Evolutionary conservation across 768 basidiomycete species (phyloP).

Genomic region (Mycena belliarum): DNA sequence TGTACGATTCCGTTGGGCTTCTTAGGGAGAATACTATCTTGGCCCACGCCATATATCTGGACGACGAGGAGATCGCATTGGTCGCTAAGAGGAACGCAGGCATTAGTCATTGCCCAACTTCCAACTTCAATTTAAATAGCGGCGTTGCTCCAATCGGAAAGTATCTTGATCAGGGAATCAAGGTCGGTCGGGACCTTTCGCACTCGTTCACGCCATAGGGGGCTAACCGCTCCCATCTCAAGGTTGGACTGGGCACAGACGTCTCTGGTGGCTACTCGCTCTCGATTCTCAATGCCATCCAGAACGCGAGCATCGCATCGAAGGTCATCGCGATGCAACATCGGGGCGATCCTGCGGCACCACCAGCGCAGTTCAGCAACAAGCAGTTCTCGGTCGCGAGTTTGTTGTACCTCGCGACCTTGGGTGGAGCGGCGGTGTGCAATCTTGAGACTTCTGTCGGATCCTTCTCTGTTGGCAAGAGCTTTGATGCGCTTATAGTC

Average conservation of each 20-base stretch:
- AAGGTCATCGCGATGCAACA: constrained; percentile 67
- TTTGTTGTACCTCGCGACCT: constrained; percentile 86
- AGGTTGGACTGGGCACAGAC: constrained; percentile 96
- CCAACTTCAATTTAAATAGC: constrained; percentile 89
- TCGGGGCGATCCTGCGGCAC: constrained; percentile 4
- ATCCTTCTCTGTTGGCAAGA: constrained; percentile 77
- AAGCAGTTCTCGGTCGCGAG: constrained; percentile 73
- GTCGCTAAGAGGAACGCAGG: constrained; percentile 69
- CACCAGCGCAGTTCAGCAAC: constrained; percentile 41
- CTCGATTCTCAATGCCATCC: constrained; percentile 76
- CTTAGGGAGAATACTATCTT: constrained; percentile 81
- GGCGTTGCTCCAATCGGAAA: constrained; percentile 80
- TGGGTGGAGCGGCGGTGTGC: constrained; percentile 88
- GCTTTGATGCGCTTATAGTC: constrained; percentile 87
- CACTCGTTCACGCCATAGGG: not conserved
- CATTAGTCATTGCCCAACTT: constrained; percentile 91
- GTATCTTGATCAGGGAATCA: constrained; percentile 82
- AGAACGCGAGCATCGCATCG: constrained; percentile 76
- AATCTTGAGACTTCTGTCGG: constrained; percentile 68
- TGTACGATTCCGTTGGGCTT: constrained; percentile 81
- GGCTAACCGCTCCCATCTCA: not conserved
- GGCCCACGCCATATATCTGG: constrained; percentile 84
- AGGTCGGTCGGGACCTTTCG: constrained; percentile 49
- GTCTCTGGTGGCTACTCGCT: constrained; percentile 85
- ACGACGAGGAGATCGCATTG: constrained; percentile 69